Evolutionary conservation across 192 early-diverging fungal species (phyloP).

Genomic region (Coemansia sp.): DNA sequence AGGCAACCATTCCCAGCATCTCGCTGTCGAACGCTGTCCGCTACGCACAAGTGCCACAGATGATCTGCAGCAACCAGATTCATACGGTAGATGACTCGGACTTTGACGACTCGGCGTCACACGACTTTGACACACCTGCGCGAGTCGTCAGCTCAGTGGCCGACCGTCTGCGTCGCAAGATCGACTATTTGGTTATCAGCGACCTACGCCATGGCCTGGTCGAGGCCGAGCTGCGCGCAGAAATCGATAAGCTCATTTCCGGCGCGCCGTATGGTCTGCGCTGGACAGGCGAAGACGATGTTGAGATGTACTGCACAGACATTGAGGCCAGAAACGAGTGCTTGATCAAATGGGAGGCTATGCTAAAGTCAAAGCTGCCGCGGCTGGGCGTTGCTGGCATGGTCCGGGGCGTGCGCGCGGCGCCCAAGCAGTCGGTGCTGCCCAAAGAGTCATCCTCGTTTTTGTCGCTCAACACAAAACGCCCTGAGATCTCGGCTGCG

Average conservation of each 20-base stretch:
- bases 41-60: constrained; percentile 30
- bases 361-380: constrained; percentile 37
- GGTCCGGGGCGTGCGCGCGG: constrained; percentile 15
- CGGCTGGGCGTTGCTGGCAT: constrained; percentile 32
- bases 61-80: constrained; percentile 41
- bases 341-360: constrained; percentile 36
- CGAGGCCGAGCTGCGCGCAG: constrained; percentile 33
- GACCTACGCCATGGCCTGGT: constrained; percentile 43
- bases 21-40: constrained; percentile 27
- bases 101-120: constrained; percentile 32
- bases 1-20: constrained; percentile 42
- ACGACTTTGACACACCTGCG: constrained; percentile 16
- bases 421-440: not conserved
- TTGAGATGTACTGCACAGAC: constrained; percentile 41
- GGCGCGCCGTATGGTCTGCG: constrained; percentile 15
- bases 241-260: constrained; percentile 23
- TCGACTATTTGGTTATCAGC: constrained; percentile 35
- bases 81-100: constrained; percentile 19
- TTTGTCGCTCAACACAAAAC: too few species aligned
- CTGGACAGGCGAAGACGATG: constrained; percentile 36
- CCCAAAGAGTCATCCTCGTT: too few species aligned
- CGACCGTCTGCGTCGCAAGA: constrained; percentile 28
- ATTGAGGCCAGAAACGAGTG: constrained; percentile 16
- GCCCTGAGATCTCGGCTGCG: not conserved
- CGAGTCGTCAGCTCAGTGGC: constrained; percentile 8